Evolutionary conservation across 805 yeast genomes (phyloP).

Genomic region (Ogataea salicorniae): DNA sequence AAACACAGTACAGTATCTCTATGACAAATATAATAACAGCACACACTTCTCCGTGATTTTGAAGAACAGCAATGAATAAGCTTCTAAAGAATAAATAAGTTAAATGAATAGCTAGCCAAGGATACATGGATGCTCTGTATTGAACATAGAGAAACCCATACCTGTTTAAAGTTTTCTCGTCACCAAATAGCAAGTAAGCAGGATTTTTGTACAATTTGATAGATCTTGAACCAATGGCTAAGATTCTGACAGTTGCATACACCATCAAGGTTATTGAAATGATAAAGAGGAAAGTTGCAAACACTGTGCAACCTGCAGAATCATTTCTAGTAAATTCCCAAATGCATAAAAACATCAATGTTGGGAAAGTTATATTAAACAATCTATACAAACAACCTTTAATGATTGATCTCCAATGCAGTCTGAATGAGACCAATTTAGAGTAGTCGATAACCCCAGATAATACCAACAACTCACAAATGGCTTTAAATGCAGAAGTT

Average conservation of each 20-base stretch:
- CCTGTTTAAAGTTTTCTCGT: conserved; percentile 69
- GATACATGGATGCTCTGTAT: conserved; percentile 81
- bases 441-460: conserved; percentile 54
- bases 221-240: conserved; percentile 67
- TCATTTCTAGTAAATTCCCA: conserved; percentile 88
- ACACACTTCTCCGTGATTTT: conserved; percentile 73
- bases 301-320: conserved; percentile 75
- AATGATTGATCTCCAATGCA: conserved; percentile 75
- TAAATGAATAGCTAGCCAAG: conserved; percentile 67
- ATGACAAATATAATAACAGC: conserved; percentile 70
- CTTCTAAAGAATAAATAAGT: conserved; percentile 67
- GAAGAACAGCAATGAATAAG: conserved; percentile 82
- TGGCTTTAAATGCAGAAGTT: conserved; percentile 61
- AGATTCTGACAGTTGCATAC: conserved; percentile 70
- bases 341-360: conserved; percentile 68
- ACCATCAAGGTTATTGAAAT: conserved; percentile 53
- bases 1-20: conserved; percentile 66
- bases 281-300: conserved; percentile 67
- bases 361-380: conserved; percentile 82
- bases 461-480: conserved; percentile 57
- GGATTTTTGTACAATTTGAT: conserved; percentile 75
- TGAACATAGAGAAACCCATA: conserved; percentile 93
- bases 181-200: conserved; percentile 86
- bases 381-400: conserved; percentile 88
- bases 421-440: conserved; percentile 71